Evolutionary conservation across 345 rosid genomes (phyloP), one percentile per base, ranked within the genome.

Genomic region (Salix udensis): DNA sequence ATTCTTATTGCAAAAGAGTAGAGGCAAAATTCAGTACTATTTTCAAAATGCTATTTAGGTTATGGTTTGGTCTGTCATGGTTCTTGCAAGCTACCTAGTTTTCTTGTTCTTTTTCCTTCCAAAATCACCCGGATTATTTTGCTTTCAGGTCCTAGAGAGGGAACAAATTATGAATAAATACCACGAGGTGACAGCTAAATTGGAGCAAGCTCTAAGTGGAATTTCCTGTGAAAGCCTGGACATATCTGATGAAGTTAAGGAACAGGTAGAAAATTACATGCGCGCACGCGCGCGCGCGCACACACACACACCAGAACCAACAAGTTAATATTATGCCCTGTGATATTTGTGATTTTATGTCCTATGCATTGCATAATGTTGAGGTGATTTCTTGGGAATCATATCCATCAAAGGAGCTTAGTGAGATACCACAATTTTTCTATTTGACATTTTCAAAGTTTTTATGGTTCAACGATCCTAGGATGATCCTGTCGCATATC

Each of bases 191-290:
- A 91, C 96, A 11, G 82, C 84, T 13, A 85, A 72, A 76, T 60
- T 93, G 83, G 96, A 93, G 80, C 91, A 89, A 82, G 88, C 94
- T 70, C 83, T 96, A 75, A 86, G 91, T 80, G 83, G 82, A 83
- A 87, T 93, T 80, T 80, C 96, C 28, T 86, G 50, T 75, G 92
- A 92, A 73, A 85, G 82, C 71, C 93, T 96, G 19, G 98, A 92
- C 73, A 93, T 96, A 76, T 92, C 98, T 4, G 98, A 93, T 83
- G 99, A 96, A 92, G 98, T 96, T 72, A 96, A 91, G 77, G 99
- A 96, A 76, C 99, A 92, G 96, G 99, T 96, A 81, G 19, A 72
- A 31, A 37, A 65, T 64, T 61, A 31, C 0, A 31, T n/a, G n/a
- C n/a, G n/a, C n/a, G n/a, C n/a, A n/a, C n/a, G n/a, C n/a, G n/a